Evolutionary conservation across 352 stramenopile genomes (phyloP).

Genomic region (Globisporangium takayamanum): DNA sequence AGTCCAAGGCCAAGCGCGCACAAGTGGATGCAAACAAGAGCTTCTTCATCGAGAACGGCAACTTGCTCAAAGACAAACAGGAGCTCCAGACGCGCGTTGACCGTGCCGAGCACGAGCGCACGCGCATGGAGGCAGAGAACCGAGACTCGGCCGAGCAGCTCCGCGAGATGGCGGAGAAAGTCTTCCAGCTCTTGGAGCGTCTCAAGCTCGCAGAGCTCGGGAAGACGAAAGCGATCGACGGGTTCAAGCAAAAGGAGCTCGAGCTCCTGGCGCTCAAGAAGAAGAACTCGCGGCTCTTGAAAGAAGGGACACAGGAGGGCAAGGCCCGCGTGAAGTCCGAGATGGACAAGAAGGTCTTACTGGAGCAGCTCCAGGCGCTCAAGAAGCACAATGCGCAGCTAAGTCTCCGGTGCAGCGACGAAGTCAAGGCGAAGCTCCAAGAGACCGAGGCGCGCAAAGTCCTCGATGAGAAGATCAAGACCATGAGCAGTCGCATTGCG

Average conservation of each 20-base stretch:
- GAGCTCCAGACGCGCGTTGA: conserved; percentile 84
- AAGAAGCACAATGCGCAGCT: conserved; percentile 95
- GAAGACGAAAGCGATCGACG: conserved; percentile 95
- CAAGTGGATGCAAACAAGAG: conserved; percentile 93
- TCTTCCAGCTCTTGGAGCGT: conserved; percentile 94
- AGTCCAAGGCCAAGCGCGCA: conserved; percentile 88
- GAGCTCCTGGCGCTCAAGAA: conserved; percentile 93
- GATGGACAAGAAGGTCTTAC: conserved; percentile 90
- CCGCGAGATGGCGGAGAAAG: conserved; percentile 95
- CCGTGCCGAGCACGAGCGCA: conserved; percentile 88
- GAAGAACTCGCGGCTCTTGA: conserved; percentile 91
- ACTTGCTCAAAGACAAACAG: conserved; percentile 64
- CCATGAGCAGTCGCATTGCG: conserved; percentile 87
- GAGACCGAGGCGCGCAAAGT: conserved; percentile 89
- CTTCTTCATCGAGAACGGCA: conserved; percentile 81
- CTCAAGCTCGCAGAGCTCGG: conserved; percentile 94
- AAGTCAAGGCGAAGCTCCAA: conserved; percentile 91
- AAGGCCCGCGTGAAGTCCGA: conserved; percentile 92
- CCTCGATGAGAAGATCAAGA: conserved; percentile 93
- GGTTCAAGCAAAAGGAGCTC: conserved; percentile 91
- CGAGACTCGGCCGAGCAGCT: conserved; percentile 93
- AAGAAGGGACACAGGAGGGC: conserved; percentile 91
- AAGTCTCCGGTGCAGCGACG: conserved; percentile 87
- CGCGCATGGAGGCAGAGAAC: conserved; percentile 94
- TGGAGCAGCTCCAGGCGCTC: conserved; percentile 91